These are phyloP conservation scores for Aureobasidium uvarum DNA, from an alignment of 2,329 filamentous ascomycete species.

Conservation along the genomic window DNA sequence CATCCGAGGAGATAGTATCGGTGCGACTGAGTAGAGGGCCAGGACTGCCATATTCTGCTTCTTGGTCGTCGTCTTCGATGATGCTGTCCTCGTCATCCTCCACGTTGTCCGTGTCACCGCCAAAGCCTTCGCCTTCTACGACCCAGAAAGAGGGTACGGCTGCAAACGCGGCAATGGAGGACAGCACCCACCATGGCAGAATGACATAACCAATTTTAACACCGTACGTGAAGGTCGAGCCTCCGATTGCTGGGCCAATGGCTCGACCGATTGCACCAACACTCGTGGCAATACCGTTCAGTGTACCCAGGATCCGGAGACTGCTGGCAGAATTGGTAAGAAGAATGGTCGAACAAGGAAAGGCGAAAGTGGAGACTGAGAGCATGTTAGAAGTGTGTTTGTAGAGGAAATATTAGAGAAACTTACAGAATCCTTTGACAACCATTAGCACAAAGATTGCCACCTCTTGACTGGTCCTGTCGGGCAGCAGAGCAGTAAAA, in stretches of 20 bases:
- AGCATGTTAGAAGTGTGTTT: neutral
- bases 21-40: conserved; percentile 40
- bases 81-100: conserved; percentile 40
- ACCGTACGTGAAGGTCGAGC: conserved; percentile 71
- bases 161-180: conserved; percentile 61
- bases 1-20: conserved; percentile 34
- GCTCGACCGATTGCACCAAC: conserved; percentile 78
- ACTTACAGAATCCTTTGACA: conserved; percentile 63
- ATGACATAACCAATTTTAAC: conserved; percentile 73
- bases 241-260: conserved; percentile 70
- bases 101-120: conserved; percentile 41
- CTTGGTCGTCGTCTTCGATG: conserved; percentile 31
- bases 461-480: conserved; percentile 53
- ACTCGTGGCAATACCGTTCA: conserved; percentile 88
- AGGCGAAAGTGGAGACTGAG: conserved; percentile 69
- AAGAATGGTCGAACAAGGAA: conserved; percentile 85
- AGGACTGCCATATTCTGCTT: conserved; percentile 43
- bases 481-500: conserved; percentile 66
- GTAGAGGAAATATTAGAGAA: neutral
- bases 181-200: conserved; percentile 78
- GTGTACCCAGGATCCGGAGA: conserved; percentile 73
- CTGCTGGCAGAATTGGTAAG: conserved; percentile 82
- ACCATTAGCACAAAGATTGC: conserved; percentile 66
- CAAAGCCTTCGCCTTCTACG: conserved; percentile 68
- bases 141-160: conserved; percentile 72